Evolutionary conservation across 2,329 filamentous ascomycete species (phyloP).

Genomic region (Elsinoe ampelina): DNA sequence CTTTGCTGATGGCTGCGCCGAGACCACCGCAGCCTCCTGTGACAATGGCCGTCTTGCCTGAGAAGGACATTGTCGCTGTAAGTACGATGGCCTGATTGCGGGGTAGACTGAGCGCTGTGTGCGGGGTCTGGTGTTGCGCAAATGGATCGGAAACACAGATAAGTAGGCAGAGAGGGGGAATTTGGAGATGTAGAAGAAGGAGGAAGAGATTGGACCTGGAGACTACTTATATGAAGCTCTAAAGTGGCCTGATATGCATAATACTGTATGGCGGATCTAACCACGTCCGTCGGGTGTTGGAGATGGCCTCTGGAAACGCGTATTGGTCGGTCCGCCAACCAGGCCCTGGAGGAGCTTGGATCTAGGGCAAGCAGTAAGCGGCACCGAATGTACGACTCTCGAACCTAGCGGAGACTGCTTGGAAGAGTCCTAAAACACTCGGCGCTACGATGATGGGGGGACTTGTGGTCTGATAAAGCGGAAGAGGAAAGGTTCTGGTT

Average conservation of each 20-base stretch:
- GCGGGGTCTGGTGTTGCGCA: background rate
- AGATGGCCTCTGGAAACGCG: background rate
- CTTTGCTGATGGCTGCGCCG: conserved; percentile 26
- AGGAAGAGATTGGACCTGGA: background rate
- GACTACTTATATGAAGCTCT: background rate
- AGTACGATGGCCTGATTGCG: background rate
- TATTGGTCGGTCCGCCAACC: background rate
- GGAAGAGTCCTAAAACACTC: too few relatives aligned
- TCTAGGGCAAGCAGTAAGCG: background rate
- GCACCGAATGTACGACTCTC: background rate
- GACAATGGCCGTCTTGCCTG: conserved; percentile 26
- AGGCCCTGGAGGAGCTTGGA: background rate
- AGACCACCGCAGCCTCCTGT: conserved; percentile 28
- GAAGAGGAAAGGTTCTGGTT: background rate
- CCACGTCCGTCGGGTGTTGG: background rate
- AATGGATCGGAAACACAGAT: background rate
- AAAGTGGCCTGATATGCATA: conserved; percentile 8
- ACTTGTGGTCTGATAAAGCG: too few relatives aligned
- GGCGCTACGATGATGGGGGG: too few relatives aligned
- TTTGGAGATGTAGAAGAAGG: background rate
- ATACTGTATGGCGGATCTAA: background rate
- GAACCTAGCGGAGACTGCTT: too few relatives aligned
- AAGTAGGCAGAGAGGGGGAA: background rate
- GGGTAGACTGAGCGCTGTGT: background rate
- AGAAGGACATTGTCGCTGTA: conserved; percentile 5